These are phyloP conservation scores for Pyrenophora teres DNA, from an alignment of 2,329 filamentous ascomycete genomes.

Conservation along the genomic window DNA sequence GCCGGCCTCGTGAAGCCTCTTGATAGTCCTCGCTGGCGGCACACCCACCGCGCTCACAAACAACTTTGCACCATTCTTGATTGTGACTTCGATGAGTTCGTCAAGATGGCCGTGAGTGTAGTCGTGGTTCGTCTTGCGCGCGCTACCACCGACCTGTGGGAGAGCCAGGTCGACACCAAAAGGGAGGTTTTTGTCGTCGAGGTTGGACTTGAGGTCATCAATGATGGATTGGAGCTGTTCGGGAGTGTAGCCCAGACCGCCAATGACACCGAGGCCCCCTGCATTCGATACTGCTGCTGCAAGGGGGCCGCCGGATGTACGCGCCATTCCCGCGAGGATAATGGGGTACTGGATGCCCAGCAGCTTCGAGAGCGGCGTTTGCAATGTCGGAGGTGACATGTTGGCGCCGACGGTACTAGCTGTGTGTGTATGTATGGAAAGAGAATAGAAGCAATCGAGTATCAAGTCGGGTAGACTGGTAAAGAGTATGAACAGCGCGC, in stretches of 20 bases:
- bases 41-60: conserved; percentile 91
- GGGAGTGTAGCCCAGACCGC: conserved; percentile 57
- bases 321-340: conserved; percentile 91
- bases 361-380: conserved; percentile 56
- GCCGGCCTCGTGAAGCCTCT: conserved; percentile 75
- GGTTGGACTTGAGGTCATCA: conserved; percentile 78
- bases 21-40: conserved; percentile 73
- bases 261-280: conserved; percentile 72
- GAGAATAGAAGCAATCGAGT: background rate
- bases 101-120: conserved; percentile 90
- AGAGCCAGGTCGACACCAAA: conserved; percentile 93
- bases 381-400: conserved; percentile 42
- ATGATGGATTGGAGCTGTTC: conserved; percentile 78
- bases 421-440: background rate
- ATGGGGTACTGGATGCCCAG: conserved; percentile 87
- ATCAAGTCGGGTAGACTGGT: conserved; percentile 5
- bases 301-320: conserved; percentile 59
- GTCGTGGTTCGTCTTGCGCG: conserved; percentile 91
- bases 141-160: conserved; percentile 81
- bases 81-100: conserved; percentile 83
- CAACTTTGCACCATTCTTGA: conserved; percentile 79
- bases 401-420: conserved; percentile 9
- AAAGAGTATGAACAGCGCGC: background rate
- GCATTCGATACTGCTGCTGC: conserved; percentile 68
- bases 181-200: conserved; percentile 69